Evolutionary conservation across 2,329 filamentous ascomycete species (phyloP), one percentile per base, ranked within the genome.

Genomic region (Zarea fungicola): DNA sequence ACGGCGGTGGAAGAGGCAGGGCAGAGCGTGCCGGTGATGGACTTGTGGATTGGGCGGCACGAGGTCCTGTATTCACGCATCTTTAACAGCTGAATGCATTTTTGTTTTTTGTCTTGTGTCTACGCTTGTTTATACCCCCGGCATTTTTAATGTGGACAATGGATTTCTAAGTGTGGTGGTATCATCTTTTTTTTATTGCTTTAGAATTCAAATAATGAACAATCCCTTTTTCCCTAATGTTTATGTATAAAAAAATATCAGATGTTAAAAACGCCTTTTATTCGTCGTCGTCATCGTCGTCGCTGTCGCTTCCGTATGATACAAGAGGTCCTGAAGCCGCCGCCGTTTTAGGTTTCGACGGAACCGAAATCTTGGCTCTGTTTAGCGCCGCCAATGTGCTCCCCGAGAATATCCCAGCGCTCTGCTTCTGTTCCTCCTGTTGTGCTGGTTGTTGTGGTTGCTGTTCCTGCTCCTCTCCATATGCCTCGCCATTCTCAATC

Each of bases 241-340:
- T 55, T 48, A 52, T 52, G 28, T 34, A 21, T 16, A 16, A 29
- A 39, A 36, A 35, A 22, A 36, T 39, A 35, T 18, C 16, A n/a
- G n/a, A n/a, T n/a, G n/a, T n/a, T n/a, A n/a, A 25, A 34, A 40
- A 60, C 58, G 56, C 56, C 52, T 61, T n/a, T 51, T 60, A 59
- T 54, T 52, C 64, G 60, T 75, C 70, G 49, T 75, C 86, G 52
- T 96, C 91, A 60, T 75, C 70, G 49, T 75, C 86, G 52, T 96
- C 91, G 62, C 90, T 87, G 67, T 95, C 90, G 65, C 89, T 96
- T 49, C 84, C 90, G 61, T 99, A 99, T 22, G 79, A 87, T 18
- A 96, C 93, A 55, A 97, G 70, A 6, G 89, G 87, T 2, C 88
- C 89, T 16, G 78, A 67, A 23, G 80, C 55, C 9, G 66, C 69